These are phyloP conservation scores for Garcia nutans DNA, from an alignment of 345 rosid genomes.

Conservation along the genomic window DNA sequence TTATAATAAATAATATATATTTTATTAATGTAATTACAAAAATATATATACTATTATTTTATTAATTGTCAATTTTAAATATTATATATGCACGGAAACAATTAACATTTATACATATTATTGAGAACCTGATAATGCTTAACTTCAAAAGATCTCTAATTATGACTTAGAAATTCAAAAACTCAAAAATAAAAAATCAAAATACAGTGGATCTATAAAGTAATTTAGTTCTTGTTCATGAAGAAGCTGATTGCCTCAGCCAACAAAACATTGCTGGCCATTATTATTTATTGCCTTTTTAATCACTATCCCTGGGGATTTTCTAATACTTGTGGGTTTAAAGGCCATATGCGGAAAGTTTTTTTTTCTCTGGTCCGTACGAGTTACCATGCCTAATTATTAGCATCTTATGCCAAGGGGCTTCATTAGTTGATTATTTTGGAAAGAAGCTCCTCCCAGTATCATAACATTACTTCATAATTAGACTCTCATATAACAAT, in stretches of 20 bases:
- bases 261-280: slow-evolving; percentile 29
- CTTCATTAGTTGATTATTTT: slow-evolving; percentile 32
- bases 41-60: no score
- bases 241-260: slow-evolving; percentile 42
- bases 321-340: slow-evolving; percentile 31
- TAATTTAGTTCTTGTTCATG: slow-evolving; percentile 21
- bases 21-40: no score
- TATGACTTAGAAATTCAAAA: slow-evolving; percentile 20
- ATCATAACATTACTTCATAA: slow-evolving; percentile 27
- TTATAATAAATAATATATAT: no score
- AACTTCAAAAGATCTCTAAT: no score
- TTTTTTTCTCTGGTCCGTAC: slow-evolving; percentile 1
- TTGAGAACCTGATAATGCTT: no score
- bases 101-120: no score
- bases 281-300: slow-evolving; percentile 16
- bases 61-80: no score
- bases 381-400: slow-evolving; percentile 20
- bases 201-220: slow-evolving; percentile 26
- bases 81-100: no score
- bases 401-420: slow-evolving; percentile 35
- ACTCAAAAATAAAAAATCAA: neutral
- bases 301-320: slow-evolving; percentile 29
- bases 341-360: slow-evolving; percentile 5
- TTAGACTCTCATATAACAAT: slow-evolving; percentile 20
- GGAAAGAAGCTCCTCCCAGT: slow-evolving; percentile 37